Evolutionary conservation across 768 basidiomycete genomes (phyloP), one percentile per base, ranked within the genome.

Genomic region (Boletus vinaceobasis): DNA sequence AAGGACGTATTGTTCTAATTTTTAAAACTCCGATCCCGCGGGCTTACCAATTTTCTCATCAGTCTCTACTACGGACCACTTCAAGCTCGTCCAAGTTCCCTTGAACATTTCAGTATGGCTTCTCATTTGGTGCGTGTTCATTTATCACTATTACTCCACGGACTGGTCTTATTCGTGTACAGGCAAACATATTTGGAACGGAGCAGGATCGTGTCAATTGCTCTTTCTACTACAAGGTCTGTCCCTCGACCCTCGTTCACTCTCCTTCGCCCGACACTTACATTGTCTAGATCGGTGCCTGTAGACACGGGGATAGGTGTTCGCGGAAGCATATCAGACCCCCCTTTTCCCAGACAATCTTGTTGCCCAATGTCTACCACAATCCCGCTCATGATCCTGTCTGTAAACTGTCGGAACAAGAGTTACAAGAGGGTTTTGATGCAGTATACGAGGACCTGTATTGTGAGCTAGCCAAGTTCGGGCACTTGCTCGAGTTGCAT

Each of bases 271-370:
- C 53, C 26, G 46, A 15, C 13, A 15, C 46, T 64, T 7, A 58
- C 45, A 5, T 23, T 56, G 47, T 47, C 36, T 54, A 95, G 90
- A 99, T 99, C 76, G 97, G 97, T 55, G 97, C 97, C 44, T 99
- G 97, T 74, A 81, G 97, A 50, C 97, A 99, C 72, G 97, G 97
- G 33, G 97, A 99, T 65, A 84, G 97, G 53, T 99, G 97, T 73
- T 98, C 97, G 4, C 83, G 96, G 65, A 98, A 98, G 72, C 97
- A 99, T 73, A 98, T 98, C 73, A 88, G 90, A 68, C 96, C 96
- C 3, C 93, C 95, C 4, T 98, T 96, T 73, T 97, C 94, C 14
- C 95, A 98, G 67, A 98, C 97, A 5, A 93, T 99, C 43, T 80
- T 98, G 14, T 80, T 98, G 31, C 93, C 93, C 4, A 99, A 99